Conservation (phyloP, 73 alveolate genomes). For the Loxodes magnus region DNA sequence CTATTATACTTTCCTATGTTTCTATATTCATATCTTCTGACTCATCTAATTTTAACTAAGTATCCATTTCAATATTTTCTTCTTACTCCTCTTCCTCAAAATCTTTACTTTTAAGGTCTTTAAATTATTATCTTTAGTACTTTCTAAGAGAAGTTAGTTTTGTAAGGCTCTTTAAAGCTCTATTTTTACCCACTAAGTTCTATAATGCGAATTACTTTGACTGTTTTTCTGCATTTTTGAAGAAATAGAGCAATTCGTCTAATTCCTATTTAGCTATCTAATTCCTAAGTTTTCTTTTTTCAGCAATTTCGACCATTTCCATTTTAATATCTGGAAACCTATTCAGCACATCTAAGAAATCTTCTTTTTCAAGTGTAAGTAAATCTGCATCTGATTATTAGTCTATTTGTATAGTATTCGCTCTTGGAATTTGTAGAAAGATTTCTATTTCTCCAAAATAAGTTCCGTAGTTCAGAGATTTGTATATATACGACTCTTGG, state of each 20-base stretch:
- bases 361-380: slow-evolving; percentile 16
- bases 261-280: background rate
- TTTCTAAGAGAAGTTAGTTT: too few relatives aligned
- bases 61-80: slow-evolving; percentile 7
- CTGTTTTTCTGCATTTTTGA: background rate
- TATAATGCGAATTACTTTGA: too few relatives aligned
- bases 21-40: slow-evolving; percentile 1
- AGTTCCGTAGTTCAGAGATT: slow-evolving; percentile 50
- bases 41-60: slow-evolving; percentile 7
- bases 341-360: slow-evolving; percentile 16
- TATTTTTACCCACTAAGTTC: too few relatives aligned
- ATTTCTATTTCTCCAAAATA: slow-evolving; percentile 73
- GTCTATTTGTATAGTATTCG: slow-evolving; percentile 10
- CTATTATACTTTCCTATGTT: background rate
- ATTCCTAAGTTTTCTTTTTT: slow-evolving; percentile 10
- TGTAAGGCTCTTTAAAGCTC: too few relatives aligned
- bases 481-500: slow-evolving; percentile 12
- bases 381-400: slow-evolving; percentile 15
- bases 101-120: too few relatives aligned
- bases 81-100: too few relatives aligned
- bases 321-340: slow-evolving; percentile 26
- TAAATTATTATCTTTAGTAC: too few relatives aligned
- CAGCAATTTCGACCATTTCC: slow-evolving; percentile 24
- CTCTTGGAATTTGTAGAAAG: slow-evolving; percentile 20
- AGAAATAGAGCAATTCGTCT: background rate